Base-by-base conservation (phyloP, 495 filamentous ascomycete species). In the Penicillium mononematosum region DNA sequence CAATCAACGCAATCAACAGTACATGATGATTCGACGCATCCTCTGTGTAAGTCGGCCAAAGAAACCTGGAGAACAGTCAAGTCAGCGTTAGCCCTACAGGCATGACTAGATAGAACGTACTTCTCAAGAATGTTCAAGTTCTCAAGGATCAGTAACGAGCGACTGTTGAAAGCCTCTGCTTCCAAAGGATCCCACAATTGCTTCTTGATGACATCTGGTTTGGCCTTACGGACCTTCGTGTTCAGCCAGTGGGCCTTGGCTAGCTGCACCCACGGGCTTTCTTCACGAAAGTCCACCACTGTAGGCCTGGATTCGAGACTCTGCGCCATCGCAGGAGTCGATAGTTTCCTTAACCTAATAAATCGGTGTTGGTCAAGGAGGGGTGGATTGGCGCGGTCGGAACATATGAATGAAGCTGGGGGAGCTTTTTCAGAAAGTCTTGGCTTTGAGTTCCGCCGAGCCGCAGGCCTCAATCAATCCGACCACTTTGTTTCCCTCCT, bases 1-100 rank as follows among this genome's bases (percentile, higher is more conserved):
- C 83, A 59, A 98, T 85, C 58, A 96, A 70, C 12, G 87, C 86
- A 60, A 96, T 85, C 50, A 98, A 75, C 27, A 97, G 81, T 52
- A 96, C 86, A 70, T 98, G 92, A 62, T 89, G 87, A 70, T 98
- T 93, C 36, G 91, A 93, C 25, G 91, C 85, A 66, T 92, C 85
- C 61, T 97, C 92, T 41, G 81, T 83, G 69, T 93, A 99, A 47
- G 88, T 88, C 22, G 93, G 94, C 94, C 95, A 99, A 24, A 99
- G 83, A 66, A 90, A 96, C 68, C 89, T 93, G 53, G 36, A 36
- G 39, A 54, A 46, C 42, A 46, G 6, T 52, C 45, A 55, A 46
- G 10, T 52, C 45, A 55, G 25, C 20, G 57, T 70, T 65, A 73
- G 69, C 60, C 55, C 51, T 62, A 55, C 16, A 55, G 56, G 24